These are phyloP conservation scores for Agrostemma githago DNA, from an alignment of 148 eudicot genomes.

Conservation along the genomic window DNA sequence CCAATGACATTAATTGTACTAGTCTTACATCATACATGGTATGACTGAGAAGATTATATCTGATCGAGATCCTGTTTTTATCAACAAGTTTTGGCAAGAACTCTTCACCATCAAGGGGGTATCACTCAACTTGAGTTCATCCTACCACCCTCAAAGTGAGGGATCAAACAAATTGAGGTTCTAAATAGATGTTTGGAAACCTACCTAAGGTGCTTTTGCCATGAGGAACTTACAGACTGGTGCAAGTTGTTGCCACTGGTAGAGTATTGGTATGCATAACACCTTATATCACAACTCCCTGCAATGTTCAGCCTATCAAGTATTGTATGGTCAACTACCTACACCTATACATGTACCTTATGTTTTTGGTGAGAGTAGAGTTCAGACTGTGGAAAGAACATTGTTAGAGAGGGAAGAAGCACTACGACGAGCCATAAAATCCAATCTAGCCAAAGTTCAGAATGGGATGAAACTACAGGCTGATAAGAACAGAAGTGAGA, in stretches of 20 bases:
- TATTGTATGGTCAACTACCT: too few relatives aligned
- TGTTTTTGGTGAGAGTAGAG: too few relatives aligned
- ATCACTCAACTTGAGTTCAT: background rate
- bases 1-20: too few relatives aligned
- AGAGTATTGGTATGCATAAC: background rate
- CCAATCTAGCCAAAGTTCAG: background rate
- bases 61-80: background rate
- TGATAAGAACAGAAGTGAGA: background rate
- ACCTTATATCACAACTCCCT: background rate
- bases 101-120: too few relatives aligned
- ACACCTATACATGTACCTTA: too few relatives aligned
- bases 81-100: background rate
- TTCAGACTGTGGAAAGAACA: too few relatives aligned
- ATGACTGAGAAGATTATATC: too few relatives aligned
- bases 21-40: too few relatives aligned
- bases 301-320: too few relatives aligned
- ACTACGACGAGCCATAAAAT: background rate
- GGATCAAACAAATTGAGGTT: background rate
- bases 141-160: background rate
- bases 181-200: background rate
- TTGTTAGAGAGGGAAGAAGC: too few relatives aligned
- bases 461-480: background rate
- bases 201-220: background rate
- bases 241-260: background rate
- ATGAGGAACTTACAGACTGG: background rate